Base-by-base conservation (phyloP, 202 grass and related monocot species). In the Cymbopogon flexuosus region DNA sequence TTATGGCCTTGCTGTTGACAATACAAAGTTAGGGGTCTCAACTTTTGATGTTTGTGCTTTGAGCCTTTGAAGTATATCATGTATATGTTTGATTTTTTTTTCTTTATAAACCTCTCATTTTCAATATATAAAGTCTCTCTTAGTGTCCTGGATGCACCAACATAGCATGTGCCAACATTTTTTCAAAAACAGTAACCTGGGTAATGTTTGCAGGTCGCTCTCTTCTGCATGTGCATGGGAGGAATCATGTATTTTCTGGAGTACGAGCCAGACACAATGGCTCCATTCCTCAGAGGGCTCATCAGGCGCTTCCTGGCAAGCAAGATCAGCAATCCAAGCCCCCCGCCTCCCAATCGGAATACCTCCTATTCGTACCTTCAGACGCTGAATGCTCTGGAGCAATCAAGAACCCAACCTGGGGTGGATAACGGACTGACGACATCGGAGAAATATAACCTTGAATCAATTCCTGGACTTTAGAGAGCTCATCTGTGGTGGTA, bases 241-340 rank as follows among this genome's bases (percentile, higher is more conserved):
- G 96, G 96, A 79, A 93, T 93, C 41, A 96, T 99, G 96, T 99
- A 95, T 57, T 99, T 91, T 86, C 83, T 99, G 76, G 96, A 99
- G 81, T 86, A 96, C 6, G 92, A 99, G 63, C 96, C 92, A 21
- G 92, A 99, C 15, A 96, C 96, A 12, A 96, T 99, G 96, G 96
- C 96, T 83, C 96, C 96, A 66, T 96, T 99, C 84, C 92, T 99
- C 29, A 86, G 88, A 76, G 88, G 96, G 37, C 90, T 99, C 51
- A 96, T 99, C 79, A 85, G 92, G 34, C 83, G 96, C 11, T 99
- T 99, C 82, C 88, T 99, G 39, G 92, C 90, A 23, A 95, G 92
- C 86, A 99, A 91, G 81, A 94, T 99, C 85, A 99, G 87, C 62
- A 96, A 90, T 81, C 92, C 83, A 11, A 89, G 79, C 49, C 80